phyloP scores from a whole-genome alignment of 371 early-diverging fungal genomes.

The Dipsacomyces acuminosporus region DNA sequence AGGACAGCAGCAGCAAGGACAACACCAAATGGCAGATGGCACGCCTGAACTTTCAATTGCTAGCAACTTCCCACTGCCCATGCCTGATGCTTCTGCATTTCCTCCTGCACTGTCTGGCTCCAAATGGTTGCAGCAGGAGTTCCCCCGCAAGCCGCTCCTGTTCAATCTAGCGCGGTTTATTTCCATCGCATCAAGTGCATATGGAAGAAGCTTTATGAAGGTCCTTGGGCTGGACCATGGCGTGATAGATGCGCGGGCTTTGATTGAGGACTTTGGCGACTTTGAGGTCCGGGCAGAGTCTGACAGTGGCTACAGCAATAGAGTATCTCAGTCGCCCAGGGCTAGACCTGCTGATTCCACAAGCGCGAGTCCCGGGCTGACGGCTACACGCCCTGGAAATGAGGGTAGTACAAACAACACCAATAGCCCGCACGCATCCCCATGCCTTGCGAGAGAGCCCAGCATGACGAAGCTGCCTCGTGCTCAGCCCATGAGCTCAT shows the following conservation, averaged over 20 bases:
- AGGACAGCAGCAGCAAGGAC: not conserved
- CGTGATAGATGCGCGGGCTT: slow-evolving; percentile 41
- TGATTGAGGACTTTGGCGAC: slow-evolving; percentile 39
- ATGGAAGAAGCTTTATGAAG: slow-evolving; percentile 79
- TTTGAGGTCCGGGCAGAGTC: slow-evolving; percentile 6
- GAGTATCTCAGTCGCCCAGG: not conserved
- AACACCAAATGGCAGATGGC: not conserved
- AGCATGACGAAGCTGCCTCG: slow-evolving; percentile 21
- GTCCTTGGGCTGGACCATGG: slow-evolving; percentile 62
- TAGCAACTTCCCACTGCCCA: not conserved
- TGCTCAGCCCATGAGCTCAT: slow-evolving; percentile 38
- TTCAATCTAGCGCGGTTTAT: slow-evolving; percentile 70
- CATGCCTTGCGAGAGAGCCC: not conserved
- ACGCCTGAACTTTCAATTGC: not conserved
- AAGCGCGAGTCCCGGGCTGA: not conserved
- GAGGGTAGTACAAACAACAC: no score
- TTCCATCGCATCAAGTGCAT: slow-evolving; percentile 71
- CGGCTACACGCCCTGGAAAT: not conserved
- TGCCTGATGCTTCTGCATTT: not conserved
- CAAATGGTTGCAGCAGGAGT: slow-evolving; percentile 40
- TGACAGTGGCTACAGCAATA: not conserved
- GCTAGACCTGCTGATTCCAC: slow-evolving; percentile 8
- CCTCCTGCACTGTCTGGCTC: slow-evolving; percentile 2
- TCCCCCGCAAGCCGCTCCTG: slow-evolving; percentile 62
- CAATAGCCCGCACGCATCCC: not conserved